Evolutionary conservation across 306 rosid genomes (phyloP).

Genomic region (Elaeagnus macrophylla): DNA sequence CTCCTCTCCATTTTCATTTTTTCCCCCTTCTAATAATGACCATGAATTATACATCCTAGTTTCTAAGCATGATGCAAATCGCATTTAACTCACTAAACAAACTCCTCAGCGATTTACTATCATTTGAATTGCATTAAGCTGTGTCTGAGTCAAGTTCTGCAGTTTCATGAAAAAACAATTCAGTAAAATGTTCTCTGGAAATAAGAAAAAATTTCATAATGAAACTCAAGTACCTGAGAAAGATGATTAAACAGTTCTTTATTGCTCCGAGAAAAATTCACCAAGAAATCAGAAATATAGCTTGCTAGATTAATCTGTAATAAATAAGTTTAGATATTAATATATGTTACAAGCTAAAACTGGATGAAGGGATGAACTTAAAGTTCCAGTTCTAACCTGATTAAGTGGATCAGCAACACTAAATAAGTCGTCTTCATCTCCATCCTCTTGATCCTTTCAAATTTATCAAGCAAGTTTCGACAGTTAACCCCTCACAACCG

Average conservation of each 20-base stretch:
- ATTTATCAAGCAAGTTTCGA: constrained; percentile 24
- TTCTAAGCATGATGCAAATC: not conserved
- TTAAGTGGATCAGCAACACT: constrained; percentile 75
- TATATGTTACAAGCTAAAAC: not conserved
- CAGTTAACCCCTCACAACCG: constrained; percentile 6
- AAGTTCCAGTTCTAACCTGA: constrained; percentile 39
- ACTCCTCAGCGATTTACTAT: constrained; percentile 32
- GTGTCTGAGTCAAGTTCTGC: constrained; percentile 68
- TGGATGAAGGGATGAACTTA: not conserved
- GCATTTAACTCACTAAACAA: not conserved
- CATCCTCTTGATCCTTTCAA: constrained; percentile 65
- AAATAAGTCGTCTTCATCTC: constrained; percentile 62
- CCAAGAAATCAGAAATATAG: constrained; percentile 58
- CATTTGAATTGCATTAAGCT: constrained; percentile 53
- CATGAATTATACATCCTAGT: not conserved
- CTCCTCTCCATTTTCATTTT: too few species aligned
- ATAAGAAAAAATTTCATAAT: not conserved
- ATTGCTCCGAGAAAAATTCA: constrained; percentile 52
- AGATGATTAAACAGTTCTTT: constrained; percentile 51
- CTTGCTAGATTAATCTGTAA: constrained; percentile 66
- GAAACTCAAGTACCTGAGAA: constrained; percentile 40
- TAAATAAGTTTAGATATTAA: constrained; percentile 4
- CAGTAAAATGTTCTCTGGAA: not conserved
- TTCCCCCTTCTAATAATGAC: not conserved
- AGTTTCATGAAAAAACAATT: constrained; percentile 13